Conservation (phyloP, 345 rosid genomes). For the Sisymbrium altissimum region DNA sequence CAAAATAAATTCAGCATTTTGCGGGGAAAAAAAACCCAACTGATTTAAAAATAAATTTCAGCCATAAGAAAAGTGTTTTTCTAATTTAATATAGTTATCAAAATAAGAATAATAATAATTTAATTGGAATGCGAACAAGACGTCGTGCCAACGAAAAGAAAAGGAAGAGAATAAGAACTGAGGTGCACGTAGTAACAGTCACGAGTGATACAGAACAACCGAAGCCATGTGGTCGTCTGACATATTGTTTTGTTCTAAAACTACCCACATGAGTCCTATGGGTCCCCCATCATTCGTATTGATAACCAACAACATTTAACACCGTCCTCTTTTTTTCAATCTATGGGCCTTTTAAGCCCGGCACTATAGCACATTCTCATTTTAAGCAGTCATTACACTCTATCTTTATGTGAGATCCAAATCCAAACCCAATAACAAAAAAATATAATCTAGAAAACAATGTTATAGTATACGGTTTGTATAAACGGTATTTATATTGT, state of each 20-base stretch:
- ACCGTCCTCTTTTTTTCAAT: not conserved
- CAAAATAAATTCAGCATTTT: slow-evolving; percentile 14
- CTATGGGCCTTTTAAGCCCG: not conserved
- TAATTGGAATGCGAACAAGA: not conserved
- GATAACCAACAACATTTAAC: not conserved
- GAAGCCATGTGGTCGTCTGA: slow-evolving; percentile 35
- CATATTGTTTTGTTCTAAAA: slow-evolving; percentile 20
- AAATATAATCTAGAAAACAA: too few species aligned
- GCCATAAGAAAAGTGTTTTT: not conserved
- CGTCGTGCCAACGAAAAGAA: slow-evolving; percentile 6
- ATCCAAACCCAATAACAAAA: too few species aligned
- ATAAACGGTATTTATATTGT: too few species aligned
- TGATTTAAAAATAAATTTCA: not conserved
- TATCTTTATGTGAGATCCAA: too few species aligned
- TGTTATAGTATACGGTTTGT: too few species aligned
- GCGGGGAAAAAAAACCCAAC: not conserved
- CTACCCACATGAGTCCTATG: slow-evolving; percentile 28
- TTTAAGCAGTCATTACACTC: not conserved
- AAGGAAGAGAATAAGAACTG: slow-evolving; percentile 9
- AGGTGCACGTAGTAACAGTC: slow-evolving; percentile 33
- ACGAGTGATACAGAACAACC: slow-evolving; percentile 33
- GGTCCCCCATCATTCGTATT: not conserved
- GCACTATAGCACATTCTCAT: not conserved
- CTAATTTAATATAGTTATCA: not conserved
- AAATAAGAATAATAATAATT: not conserved